Percentiles rank a stretch among this genome's conserved stretches.
phyloP scores from a whole-genome alignment of 768 basidiomycete species.

The Arthromyces matolae region DNA sequence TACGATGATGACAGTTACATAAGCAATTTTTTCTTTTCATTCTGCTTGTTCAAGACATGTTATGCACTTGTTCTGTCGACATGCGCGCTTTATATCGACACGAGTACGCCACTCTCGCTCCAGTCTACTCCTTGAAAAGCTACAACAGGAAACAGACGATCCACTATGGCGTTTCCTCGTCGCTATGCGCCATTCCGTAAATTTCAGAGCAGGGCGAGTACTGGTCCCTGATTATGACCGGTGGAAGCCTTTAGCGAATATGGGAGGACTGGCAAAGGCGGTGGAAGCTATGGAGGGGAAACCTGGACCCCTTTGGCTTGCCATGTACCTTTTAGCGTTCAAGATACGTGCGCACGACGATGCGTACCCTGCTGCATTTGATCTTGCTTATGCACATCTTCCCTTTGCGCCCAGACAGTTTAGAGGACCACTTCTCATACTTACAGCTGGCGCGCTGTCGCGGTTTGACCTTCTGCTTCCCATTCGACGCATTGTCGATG shows the following conservation, averaged over 20 bases:
- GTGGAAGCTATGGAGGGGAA: not conserved
- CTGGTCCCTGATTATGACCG: slow-evolving; percentile 33
- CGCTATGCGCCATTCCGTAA: slow-evolving; percentile 25
- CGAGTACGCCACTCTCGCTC: slow-evolving; percentile 22
- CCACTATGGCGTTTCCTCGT: slow-evolving; percentile 42
- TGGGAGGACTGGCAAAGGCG: not conserved
- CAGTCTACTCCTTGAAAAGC: slow-evolving; percentile 29
- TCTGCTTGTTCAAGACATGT: not conserved
- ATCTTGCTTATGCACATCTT: slow-evolving; percentile 41
- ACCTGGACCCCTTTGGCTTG: slow-evolving; percentile 50
- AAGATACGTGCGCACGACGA: slow-evolving; percentile 44
- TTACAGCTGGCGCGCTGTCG: slow-evolving; percentile 46
- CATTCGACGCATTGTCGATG: slow-evolving; percentile 40
- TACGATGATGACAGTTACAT: no score
- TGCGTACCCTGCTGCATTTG: slow-evolving; percentile 39
- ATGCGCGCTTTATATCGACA: slow-evolving; percentile 16
- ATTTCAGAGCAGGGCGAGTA: slow-evolving; percentile 27
- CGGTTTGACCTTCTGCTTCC: slow-evolving; percentile 45
- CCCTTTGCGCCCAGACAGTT: slow-evolving; percentile 26
- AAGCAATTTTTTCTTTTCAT: slow-evolving; percentile 4
- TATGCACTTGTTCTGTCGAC: slow-evolving; percentile 6
- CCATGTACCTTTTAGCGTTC: slow-evolving; percentile 44
- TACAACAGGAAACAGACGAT: slow-evolving; percentile 31
- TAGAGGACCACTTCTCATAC: slow-evolving; percentile 41
- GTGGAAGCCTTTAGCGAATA: slow-evolving; percentile 35